Evolutionary conservation across 768 basidiomycete genomes (phyloP).

Genomic region (Psilocybe subaeruginosa): DNA sequence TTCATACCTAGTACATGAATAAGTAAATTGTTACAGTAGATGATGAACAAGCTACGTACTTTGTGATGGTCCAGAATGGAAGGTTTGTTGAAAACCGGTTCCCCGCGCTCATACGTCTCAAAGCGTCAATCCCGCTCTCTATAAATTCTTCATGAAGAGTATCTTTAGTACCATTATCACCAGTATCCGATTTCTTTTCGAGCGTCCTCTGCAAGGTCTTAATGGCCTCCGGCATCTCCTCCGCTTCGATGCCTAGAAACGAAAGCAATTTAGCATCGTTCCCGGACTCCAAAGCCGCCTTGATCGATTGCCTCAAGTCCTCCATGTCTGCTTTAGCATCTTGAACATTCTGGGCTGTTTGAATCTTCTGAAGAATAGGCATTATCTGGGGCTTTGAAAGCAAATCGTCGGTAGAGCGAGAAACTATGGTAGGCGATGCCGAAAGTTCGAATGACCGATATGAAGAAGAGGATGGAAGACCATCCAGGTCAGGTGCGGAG

Average conservation of each 20-base stretch:
- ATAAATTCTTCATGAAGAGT: slow-evolving; percentile 67
- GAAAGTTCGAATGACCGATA: slow-evolving; percentile 14
- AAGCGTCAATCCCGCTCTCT: slow-evolving; percentile 67
- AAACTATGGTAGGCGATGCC: slow-evolving; percentile 15
- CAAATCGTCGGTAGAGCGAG: slow-evolving; percentile 20
- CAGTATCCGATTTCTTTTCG: slow-evolving; percentile 32
- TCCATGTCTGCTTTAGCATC: slow-evolving; percentile 57
- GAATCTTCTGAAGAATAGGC: slow-evolving; percentile 27
- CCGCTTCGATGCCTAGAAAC: slow-evolving; percentile 57
- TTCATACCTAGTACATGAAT: slow-evolving; percentile 54
- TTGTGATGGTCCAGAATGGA: slow-evolving; percentile 76
- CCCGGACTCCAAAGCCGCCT: slow-evolving; percentile 51
- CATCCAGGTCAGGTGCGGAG: slow-evolving; percentile 23
- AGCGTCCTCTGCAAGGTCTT: slow-evolving; percentile 74
- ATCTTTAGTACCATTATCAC: slow-evolving; percentile 29
- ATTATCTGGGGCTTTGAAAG: slow-evolving; percentile 21
- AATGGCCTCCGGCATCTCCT: slow-evolving; percentile 76
- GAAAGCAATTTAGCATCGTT: slow-evolving; percentile 62
- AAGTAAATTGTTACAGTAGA: neutral
- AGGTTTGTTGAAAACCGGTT: slow-evolving; percentile 35
- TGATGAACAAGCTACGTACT: slow-evolving; percentile 29
- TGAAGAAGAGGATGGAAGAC: slow-evolving; percentile 18
- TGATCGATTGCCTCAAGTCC: slow-evolving; percentile 57
- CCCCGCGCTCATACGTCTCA: slow-evolving; percentile 56
- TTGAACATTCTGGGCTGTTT: slow-evolving; percentile 24